Percentiles rank a stretch among this genome's conserved stretches.
Evolutionary conservation across 371 early-diverging fungal species (phyloP).

Genomic region (Mucor racemosus): DNA sequence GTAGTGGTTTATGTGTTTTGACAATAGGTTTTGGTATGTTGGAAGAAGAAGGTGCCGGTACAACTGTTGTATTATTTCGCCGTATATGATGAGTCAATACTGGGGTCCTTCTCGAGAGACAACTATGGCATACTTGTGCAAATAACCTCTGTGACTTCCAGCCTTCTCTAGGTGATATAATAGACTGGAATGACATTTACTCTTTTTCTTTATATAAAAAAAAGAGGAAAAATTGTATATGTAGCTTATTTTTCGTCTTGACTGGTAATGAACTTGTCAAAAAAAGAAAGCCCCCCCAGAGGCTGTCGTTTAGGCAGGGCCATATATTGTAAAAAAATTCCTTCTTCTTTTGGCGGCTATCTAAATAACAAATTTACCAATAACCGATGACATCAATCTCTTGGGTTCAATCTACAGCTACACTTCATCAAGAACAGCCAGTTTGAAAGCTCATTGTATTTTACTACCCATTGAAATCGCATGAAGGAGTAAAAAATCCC

Average conservation of each 20-base stretch:
- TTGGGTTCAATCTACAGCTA: too few relatives aligned
- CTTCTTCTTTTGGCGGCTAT: not conserved
- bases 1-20: not conserved
- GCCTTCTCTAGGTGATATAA: conserved; percentile 33
- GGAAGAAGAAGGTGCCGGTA: not conserved
- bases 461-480: too few relatives aligned
- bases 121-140: conserved; percentile 36
- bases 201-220: not conserved
- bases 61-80: not conserved
- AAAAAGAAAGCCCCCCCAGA: conserved; percentile 1
- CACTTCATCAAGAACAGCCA: too few relatives aligned
- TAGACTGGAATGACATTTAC: conserved; percentile 38
- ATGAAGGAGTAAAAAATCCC: too few relatives aligned
- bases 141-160: conserved; percentile 39
- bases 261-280: conserved; percentile 4
- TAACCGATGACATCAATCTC: not conserved
- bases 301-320: conserved; percentile 4
- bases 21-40: not conserved
- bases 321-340: not conserved
- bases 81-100: conserved; percentile 2
- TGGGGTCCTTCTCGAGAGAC: conserved; percentile 34
- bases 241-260: not conserved
- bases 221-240: conserved; percentile 10
- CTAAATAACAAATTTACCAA: not conserved
- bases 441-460: too few relatives aligned